Percentiles rank a stretch among this genome's conserved stretches.
phyloP scores from a whole-genome alignment of 768 basidiomycete genomes.

The Rhizopogon salebrosus region DNA sequence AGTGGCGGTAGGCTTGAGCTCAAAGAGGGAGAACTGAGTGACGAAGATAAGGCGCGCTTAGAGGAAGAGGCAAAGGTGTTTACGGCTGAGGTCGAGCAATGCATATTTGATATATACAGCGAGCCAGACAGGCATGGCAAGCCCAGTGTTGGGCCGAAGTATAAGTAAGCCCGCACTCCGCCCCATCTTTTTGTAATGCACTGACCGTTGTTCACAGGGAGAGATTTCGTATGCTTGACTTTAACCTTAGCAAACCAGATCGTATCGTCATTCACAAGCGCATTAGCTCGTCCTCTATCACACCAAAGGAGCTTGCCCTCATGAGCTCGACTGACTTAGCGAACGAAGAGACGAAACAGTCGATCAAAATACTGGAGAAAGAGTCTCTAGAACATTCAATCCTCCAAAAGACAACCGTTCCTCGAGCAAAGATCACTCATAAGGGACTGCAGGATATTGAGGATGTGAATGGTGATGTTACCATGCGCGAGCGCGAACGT shows the following conservation, averaged over 20 bases:
- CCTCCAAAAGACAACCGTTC: slow-evolving; percentile 57
- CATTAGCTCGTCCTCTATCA: slow-evolving; percentile 62
- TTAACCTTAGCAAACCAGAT: slow-evolving; percentile 82
- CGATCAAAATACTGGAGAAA: slow-evolving; percentile 76
- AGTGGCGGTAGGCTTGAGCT: slow-evolving; percentile 33
- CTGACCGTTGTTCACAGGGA: slow-evolving; percentile 44
- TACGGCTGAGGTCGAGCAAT: slow-evolving; percentile 68
- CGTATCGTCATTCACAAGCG: slow-evolving; percentile 75
- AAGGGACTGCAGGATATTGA: slow-evolving; percentile 92
- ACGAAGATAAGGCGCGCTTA: slow-evolving; percentile 53
- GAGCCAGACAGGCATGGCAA: slow-evolving; percentile 72
- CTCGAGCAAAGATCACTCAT: slow-evolving; percentile 84
- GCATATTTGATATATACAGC: slow-evolving; percentile 68
- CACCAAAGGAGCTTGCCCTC: slow-evolving; percentile 67
- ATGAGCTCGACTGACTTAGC: slow-evolving; percentile 90
- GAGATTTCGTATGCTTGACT: slow-evolving; percentile 85
- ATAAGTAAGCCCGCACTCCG: slow-evolving; percentile 55
- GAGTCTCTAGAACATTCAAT: slow-evolving; percentile 85
- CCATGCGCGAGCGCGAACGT: slow-evolving; percentile 30
- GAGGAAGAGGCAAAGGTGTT: slow-evolving; percentile 57
- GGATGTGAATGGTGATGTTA: slow-evolving; percentile 55
- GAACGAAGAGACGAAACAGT: slow-evolving; percentile 79
- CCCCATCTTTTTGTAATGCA: slow-evolving; percentile 2
- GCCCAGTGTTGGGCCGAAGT: slow-evolving; percentile 63
- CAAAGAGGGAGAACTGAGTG: slow-evolving; percentile 48